These are phyloP conservation scores for Heimioporus retisporus DNA, from an alignment of 1,284 basidiomycete genomes.

Conservation along the genomic window DNA sequence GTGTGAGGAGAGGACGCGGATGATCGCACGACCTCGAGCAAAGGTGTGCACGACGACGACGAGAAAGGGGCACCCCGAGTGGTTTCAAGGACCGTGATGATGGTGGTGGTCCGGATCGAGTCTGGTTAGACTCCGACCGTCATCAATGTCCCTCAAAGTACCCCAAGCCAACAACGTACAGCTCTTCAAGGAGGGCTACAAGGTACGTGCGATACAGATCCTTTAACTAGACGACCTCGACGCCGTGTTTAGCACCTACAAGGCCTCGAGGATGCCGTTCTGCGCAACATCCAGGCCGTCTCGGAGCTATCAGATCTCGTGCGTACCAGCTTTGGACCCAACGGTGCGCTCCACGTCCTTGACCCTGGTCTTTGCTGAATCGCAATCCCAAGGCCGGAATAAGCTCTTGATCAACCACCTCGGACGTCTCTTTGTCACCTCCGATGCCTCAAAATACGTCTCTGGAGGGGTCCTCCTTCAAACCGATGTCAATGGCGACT, in stretches of 20 bases:
- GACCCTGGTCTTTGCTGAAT: slow-evolving; percentile 8
- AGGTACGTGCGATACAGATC: slow-evolving; percentile 58
- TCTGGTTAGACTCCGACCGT: too few relatives aligned
- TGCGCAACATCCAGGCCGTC: slow-evolving; percentile 97
- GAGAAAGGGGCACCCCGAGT: too few relatives aligned
- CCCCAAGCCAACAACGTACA: slow-evolving; percentile 92
- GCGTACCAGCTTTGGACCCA: slow-evolving; percentile 96
- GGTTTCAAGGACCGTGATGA: too few relatives aligned
- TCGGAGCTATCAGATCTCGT: slow-evolving; percentile 96
- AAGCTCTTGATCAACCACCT: slow-evolving; percentile 98
- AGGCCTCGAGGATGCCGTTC: slow-evolving; percentile 93
- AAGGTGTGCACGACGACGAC: too few relatives aligned
- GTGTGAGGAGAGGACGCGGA: too few relatives aligned
- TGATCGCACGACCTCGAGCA: too few relatives aligned
- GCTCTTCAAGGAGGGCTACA: slow-evolving; percentile 97
- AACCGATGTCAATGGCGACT: too few relatives aligned
- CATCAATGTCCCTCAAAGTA: slow-evolving; percentile 87
- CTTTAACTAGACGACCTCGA: too few relatives aligned
- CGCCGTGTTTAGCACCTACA: slow-evolving; percentile 71
- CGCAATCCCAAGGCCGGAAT: slow-evolving; percentile 76
- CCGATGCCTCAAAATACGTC: too few relatives aligned
- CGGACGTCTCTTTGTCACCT: slow-evolving; percentile 96
- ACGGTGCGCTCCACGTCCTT: slow-evolving; percentile 68
- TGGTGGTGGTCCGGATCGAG: too few relatives aligned
- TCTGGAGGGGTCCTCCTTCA: too few relatives aligned